Percentiles rank a stretch among this genome's conserved stretches.
Conservation (phyloP, 2,329 filamentous ascomycete species). For the Corinectria fuckeliana region DNA sequence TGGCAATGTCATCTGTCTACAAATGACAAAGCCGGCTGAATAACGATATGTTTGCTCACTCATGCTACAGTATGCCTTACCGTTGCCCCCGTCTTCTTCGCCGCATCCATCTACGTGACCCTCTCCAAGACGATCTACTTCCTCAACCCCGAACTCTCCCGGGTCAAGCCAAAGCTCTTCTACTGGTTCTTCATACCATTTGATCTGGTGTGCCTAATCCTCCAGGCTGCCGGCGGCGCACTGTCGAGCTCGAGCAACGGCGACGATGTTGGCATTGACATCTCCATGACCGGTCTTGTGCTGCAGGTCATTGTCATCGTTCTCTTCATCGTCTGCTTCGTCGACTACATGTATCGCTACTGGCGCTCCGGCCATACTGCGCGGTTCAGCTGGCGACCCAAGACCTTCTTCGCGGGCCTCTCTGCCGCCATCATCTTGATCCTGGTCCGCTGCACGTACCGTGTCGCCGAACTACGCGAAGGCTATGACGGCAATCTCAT, state of each 20-base stretch:
- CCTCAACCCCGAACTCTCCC: conserved; percentile 49
- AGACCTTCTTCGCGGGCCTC: conserved; percentile 59
- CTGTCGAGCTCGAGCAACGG: conserved; percentile 52
- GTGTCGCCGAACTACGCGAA: conserved; percentile 69
- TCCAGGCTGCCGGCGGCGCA: conserved; percentile 64
- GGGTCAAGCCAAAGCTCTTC: conserved; percentile 50
- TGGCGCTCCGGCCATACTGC: conserved; percentile 34
- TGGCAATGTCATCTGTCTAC: too few species aligned
- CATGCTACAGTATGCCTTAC: conserved; percentile 61
- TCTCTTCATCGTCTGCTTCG: conserved; percentile 56
- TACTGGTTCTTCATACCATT: conserved; percentile 60
- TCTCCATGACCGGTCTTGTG: conserved; percentile 59
- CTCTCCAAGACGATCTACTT: conserved; percentile 53
- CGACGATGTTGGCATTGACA: conserved; percentile 46
- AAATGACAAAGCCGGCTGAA: too few species aligned
- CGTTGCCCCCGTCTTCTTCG: conserved; percentile 53
- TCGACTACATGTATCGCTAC: conserved; percentile 57
- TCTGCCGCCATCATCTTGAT: conserved; percentile 62
- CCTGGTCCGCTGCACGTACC: conserved; percentile 67
- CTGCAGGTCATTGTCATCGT: conserved; percentile 64
- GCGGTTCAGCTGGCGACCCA: conserved; percentile 39
- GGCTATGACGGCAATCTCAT: conserved; percentile 66
- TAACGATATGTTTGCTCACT: too few species aligned
- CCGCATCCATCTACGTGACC: conserved; percentile 71
- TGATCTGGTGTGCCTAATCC: conserved; percentile 61